Evolutionary conservation across 129 eudicot species (phyloP), one percentile per base, ranked within the genome.

Genomic region (Glebionis coronaria): DNA sequence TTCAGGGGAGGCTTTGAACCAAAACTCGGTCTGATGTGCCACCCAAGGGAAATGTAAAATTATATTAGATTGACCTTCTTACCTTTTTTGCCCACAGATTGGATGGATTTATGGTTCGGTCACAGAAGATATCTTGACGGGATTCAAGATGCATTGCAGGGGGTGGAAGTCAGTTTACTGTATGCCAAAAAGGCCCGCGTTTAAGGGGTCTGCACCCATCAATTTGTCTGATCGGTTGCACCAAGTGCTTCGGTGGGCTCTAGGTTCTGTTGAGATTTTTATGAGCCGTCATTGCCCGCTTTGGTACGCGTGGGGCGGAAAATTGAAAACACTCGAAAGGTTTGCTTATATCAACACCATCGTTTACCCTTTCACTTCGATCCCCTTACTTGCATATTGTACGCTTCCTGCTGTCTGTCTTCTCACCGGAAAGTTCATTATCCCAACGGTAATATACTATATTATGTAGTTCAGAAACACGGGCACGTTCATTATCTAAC

Each of bases 51-150:
- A 21, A 23, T 15, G 13, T 53, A 45, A 20, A 47, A 1, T 35
- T 27, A 52, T 44, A 16, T 47, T 38, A 21, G 21, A 9, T 65
- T 35, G 21, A 59, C 28, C 10, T 42, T 44, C 16, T 40, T 14
- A 42, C 21, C 12, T 27, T 12, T 56, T 67, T 64, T 15, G 8
- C 59, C 28, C 2, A 31, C 89, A 93, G 98, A 88, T 93, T 81
- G 98, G 98, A 78, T 93, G 98, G 98, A 93, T 93, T 53, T 92
- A 92, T 50, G 98, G 98, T 28, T 92, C 98, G 27, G 81, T 92
- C 16, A 92, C 98, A 28, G 98, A 93, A 70, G 98, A 93, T 69
- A 93, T 93, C 58, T 76, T 93, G 76, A 88, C 98, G 9, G 98
- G 98, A 25, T 93, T 93, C 96, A 93, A 93, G 82, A 93, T 93